These are phyloP conservation scores for Metschnikowia continentalis DNA, from an alignment of 805 yeast genomes.

Conservation along the genomic window DNA sequence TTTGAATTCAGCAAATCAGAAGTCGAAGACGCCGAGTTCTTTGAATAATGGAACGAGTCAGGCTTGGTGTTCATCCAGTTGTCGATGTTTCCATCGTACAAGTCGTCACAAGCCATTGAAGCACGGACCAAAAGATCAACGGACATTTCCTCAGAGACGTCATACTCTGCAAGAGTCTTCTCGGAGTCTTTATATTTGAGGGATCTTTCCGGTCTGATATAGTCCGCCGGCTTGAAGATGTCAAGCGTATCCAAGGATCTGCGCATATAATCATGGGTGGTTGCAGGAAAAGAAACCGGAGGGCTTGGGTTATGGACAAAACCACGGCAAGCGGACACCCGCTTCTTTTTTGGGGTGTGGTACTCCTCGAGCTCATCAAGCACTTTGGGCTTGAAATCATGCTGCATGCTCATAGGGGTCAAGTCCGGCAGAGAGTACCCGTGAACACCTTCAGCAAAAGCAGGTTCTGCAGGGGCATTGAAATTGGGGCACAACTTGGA, in stretches of 20 bases:
- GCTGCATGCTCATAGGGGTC: slow-evolving; percentile 2
- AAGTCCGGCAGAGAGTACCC: neutral
- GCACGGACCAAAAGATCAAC: slow-evolving; percentile 12
- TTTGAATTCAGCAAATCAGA: neutral
- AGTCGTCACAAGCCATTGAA: slow-evolving; percentile 7
- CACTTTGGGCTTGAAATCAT: neutral
- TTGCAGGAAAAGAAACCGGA: neutral
- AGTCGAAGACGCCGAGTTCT: neutral
- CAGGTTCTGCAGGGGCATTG: neutral
- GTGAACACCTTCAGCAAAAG: neutral
- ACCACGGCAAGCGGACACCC: neutral
- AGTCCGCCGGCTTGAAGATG: neutral
- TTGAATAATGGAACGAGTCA: neutral
- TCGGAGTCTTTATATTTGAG: slow-evolving; percentile 3
- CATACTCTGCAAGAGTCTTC: slow-evolving; percentile 2
- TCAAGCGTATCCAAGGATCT: neutral
- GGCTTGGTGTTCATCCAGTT: slow-evolving; percentile 13
- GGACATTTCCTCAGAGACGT: slow-evolving; percentile 4
- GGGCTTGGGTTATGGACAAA: slow-evolving; percentile 3
- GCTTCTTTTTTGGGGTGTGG: neutral
- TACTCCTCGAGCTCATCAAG: neutral
- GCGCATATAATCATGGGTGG: neutral
- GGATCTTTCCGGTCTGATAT: neutral
- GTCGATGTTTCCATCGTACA: slow-evolving; percentile 10
- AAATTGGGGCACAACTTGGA: neutral